Evolutionary conservation across 768 basidiomycete species (phyloP).

Genomic region (Russula emetica): DNA sequence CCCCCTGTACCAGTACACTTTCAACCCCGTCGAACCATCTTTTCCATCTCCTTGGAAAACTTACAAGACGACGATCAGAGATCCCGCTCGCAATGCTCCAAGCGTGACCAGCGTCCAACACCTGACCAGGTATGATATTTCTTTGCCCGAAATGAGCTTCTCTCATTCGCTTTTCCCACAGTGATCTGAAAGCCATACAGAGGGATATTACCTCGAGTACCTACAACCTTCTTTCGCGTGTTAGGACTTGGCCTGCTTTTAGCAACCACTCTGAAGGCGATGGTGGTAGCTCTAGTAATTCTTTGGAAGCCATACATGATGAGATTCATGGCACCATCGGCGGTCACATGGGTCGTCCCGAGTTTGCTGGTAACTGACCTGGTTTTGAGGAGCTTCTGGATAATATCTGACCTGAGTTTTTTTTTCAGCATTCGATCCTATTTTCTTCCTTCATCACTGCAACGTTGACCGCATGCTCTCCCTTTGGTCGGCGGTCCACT

Average conservation of each 20-base stretch:
- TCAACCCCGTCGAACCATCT: slow-evolving; percentile 34
- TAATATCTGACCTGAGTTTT: slow-evolving; percentile 20
- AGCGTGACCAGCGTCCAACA: slow-evolving; percentile 30
- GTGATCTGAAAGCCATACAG: slow-evolving; percentile 20
- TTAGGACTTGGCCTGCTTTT: slow-evolving; percentile 43
- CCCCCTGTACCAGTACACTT: slow-evolving; percentile 37
- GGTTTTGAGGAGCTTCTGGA: slow-evolving; percentile 38
- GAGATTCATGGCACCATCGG: slow-evolving; percentile 36
- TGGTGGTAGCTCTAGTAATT: slow-evolving; percentile 41
- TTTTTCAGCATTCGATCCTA: slow-evolving; percentile 46
- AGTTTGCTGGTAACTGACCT: slow-evolving; percentile 36
- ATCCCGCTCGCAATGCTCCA: slow-evolving; percentile 9
- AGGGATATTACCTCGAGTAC: slow-evolving; percentile 11
- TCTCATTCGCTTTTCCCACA: background rate
- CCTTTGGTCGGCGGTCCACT: slow-evolving; percentile 48
- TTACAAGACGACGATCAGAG: slow-evolving; percentile 21
- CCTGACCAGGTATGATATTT: slow-evolving; percentile 32
- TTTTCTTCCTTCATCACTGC: slow-evolving; percentile 52
- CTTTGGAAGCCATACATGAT: slow-evolving; percentile 50
- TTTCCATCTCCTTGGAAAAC: slow-evolving; percentile 12
- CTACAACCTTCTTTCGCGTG: slow-evolving; percentile 38
- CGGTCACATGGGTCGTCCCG: slow-evolving; percentile 29
- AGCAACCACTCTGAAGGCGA: slow-evolving; percentile 43
- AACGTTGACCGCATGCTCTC: slow-evolving; percentile 53
- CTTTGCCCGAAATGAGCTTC: background rate